Conservation (phyloP, 2,329 filamentous ascomycete species). For the Tolypocladium nubicola region DNA sequence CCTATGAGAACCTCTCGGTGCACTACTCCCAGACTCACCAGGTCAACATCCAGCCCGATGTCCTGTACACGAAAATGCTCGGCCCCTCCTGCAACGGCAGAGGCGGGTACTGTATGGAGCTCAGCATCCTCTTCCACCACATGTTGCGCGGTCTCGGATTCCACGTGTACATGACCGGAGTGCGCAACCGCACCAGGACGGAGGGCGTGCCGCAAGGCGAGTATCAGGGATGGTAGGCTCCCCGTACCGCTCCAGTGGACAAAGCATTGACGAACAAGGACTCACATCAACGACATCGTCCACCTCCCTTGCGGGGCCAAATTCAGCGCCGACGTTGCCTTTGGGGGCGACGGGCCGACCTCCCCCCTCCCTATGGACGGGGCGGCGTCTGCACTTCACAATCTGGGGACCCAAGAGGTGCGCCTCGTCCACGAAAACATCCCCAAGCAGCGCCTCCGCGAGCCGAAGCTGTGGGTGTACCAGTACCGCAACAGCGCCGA, state of each 20-base stretch:
- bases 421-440: constrained; percentile 39
- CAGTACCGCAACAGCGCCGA: constrained; percentile 38
- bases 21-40: constrained; percentile 34
- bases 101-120: constrained; percentile 54
- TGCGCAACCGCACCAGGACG: constrained; percentile 30
- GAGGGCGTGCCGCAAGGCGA: constrained; percentile 28
- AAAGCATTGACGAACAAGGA: constrained; percentile 8
- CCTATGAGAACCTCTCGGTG: constrained; percentile 38
- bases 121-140: constrained; percentile 33
- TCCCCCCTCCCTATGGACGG: constrained; percentile 43
- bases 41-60: constrained; percentile 31
- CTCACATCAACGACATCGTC: constrained; percentile 50
- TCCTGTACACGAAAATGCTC: constrained; percentile 40
- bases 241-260: too few species aligned
- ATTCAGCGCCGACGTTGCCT: constrained; percentile 52
- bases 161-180: constrained; percentile 44
- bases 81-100: constrained; percentile 22
- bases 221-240: constrained; percentile 35
- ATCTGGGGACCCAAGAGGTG: constrained; percentile 44
- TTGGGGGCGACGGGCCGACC: constrained; percentile 53
- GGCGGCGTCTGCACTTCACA: constrained; percentile 25
- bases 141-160: constrained; percentile 33
- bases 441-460: constrained; percentile 26
- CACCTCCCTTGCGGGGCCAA: constrained; percentile 35
- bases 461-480: constrained; percentile 50